Base-by-base conservation (phyloP, 2,329 filamentous ascomycete species). In the Fonsecaea pedrosoi region DNA sequence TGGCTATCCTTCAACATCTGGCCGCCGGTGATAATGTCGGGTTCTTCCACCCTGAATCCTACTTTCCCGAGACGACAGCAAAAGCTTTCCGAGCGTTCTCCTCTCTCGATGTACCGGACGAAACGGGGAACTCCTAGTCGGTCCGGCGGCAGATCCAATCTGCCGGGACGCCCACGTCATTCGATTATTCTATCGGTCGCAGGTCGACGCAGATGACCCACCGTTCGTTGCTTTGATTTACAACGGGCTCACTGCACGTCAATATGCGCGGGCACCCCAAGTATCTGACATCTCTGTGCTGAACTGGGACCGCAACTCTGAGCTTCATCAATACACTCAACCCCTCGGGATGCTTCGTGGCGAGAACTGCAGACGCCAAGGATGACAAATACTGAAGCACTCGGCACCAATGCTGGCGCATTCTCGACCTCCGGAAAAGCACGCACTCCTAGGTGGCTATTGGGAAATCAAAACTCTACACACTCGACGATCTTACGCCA, bases 1-100 rank as follows among this genome's bases (percentile, higher is more conserved):
- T 35, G 66, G 68, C 40, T 54, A 67, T 34, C 53, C 62, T 38
- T 67, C 69, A 3, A 60, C 60, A 25, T 67, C 65, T 13, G 57
- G 63, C 37, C 67, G 67, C 25, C 69, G 69, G 60, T 69, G 69
- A 70, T 54, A 13, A n/a, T 32, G 13, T 38, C 37, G 21, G 38
- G 12, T 21, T 21, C 4, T 38, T 45, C 21, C 37, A 34, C 7
- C 3, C 50, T 63, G 53, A 12, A 40, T 5, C n/a, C 45, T 25
- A 12, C 25, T 25, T 10, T 12, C 45, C 8, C 10, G 18, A 50
- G 45, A 18, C 45, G 5, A 18, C 18, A 12, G 32, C 59, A 42
- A 54, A 34, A 38, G 21, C 10, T 30, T 13, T 54, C 32, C n/a
- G 59, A 61, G 32, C 7, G 32, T 38, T 6, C 21, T 40, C 30